phyloP scores from a whole-genome alignment of 805 yeast genomes.

The Metschnikowia noctiluminum region DNA sequence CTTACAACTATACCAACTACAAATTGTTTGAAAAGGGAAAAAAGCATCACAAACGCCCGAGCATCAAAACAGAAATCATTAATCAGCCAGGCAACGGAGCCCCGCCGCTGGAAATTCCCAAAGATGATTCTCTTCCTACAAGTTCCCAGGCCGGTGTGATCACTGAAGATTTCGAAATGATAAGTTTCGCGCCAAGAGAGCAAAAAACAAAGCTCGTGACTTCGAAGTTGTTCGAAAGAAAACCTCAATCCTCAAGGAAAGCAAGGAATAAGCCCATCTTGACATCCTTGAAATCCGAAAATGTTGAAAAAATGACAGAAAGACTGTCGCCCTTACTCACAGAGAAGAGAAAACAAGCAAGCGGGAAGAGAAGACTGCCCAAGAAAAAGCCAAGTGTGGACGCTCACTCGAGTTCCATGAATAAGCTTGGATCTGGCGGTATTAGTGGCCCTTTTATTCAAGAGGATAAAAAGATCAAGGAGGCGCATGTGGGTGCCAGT shows the following conservation, averaged over 20 bases:
- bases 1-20: slow-evolving; percentile 12
- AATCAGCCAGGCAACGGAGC: not conserved
- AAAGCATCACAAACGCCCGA: not conserved
- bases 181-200: slow-evolving; percentile 17
- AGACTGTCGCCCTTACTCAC: not conserved
- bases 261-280: not conserved
- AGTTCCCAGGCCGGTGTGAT: slow-evolving; percentile 11
- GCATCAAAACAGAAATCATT: not conserved
- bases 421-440: too few relatives aligned
- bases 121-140: not conserved
- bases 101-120: not conserved
- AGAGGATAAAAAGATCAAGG: too few relatives aligned
- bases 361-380: not conserved
- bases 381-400: not conserved
- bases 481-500: too few relatives aligned
- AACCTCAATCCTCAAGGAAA: not conserved
- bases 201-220: slow-evolving; percentile 8
- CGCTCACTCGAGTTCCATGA: too few relatives aligned
- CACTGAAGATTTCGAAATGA: slow-evolving; percentile 16
- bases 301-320: not conserved
- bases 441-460: too few relatives aligned
- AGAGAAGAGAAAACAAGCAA: not conserved
- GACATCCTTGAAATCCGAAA: not conserved
- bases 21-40: not conserved
- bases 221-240: slow-evolving; percentile 9